phyloP scores from a whole-genome alignment of 306 rosid genomes.

The Cicer chorassanicum region DNA sequence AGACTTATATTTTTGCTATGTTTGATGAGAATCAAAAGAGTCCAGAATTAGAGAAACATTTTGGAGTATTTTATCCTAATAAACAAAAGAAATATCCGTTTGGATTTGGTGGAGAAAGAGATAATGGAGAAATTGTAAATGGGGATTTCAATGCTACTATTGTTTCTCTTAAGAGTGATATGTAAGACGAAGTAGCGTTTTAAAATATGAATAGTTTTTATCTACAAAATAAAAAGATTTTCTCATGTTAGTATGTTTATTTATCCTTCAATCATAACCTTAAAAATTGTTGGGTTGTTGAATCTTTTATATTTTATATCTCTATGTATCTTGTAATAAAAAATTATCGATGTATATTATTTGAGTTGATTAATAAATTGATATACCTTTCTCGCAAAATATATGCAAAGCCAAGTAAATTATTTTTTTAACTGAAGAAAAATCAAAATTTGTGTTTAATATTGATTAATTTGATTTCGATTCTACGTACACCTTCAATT shows the following conservation, averaged over 20 bases:
- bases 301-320: not conserved
- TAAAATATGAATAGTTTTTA: not conserved
- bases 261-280: not conserved
- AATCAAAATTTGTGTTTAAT: no score
- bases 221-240: constrained; percentile 23
- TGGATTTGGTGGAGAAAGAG: constrained; percentile 46
- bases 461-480: no score
- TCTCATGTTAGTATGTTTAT: not conserved
- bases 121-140: not conserved
- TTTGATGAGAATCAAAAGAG: constrained; percentile 54
- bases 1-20: constrained; percentile 52
- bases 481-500: no score
- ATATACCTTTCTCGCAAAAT: no score
- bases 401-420: no score
- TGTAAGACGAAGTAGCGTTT: not conserved
- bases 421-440: no score
- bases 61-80: constrained; percentile 47
- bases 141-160: constrained; percentile 39
- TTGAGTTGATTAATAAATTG: no score
- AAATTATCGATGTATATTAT: no score
- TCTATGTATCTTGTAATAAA: no score
- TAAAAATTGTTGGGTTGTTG: not conserved
- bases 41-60: constrained; percentile 49
- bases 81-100: constrained; percentile 55
- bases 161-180: constrained; percentile 48